These are phyloP conservation scores for Penicillium italicum DNA, from an alignment of 2,329 filamentous ascomycete species.

Conservation along the genomic window DNA sequence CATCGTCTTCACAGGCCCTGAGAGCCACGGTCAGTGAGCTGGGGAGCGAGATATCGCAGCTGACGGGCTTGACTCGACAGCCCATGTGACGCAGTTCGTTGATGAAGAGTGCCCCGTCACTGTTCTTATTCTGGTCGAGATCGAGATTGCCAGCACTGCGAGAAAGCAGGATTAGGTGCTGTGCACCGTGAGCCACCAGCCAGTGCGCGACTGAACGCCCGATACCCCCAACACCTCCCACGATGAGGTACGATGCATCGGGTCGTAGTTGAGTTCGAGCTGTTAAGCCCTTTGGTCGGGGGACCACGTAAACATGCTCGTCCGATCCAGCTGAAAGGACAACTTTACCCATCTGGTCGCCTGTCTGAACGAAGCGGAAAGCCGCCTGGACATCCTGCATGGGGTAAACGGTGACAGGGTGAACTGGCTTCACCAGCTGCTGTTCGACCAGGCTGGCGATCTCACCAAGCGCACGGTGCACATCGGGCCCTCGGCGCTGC, in stretches of 20 bases:
- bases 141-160: slow-evolving; percentile 22
- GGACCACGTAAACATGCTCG: neutral
- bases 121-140: neutral
- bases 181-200: slow-evolving; percentile 35
- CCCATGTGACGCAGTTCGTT: neutral
- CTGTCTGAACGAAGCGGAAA: slow-evolving; percentile 42
- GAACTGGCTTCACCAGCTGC: neutral
- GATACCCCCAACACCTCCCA: slow-evolving; percentile 42
- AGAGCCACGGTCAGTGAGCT: neutral
- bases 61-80: neutral
- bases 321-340: slow-evolving; percentile 20
- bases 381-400: slow-evolving; percentile 32
- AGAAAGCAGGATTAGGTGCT: slow-evolving; percentile 36
- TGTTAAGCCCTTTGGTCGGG: neutral
- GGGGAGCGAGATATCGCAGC: neutral
- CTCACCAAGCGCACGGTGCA: neutral
- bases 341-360: slow-evolving; percentile 45
- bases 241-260: slow-evolving; percentile 32
- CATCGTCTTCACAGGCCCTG: neutral
- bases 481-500: neutral
- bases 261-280: neutral
- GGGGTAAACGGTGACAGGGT: slow-evolving; percentile 14
- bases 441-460: neutral
- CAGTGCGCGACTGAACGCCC: slow-evolving; percentile 33
- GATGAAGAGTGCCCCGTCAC: neutral